Evolutionary conservation across 2,329 filamentous ascomycete species (phyloP).

Genomic region (Talaromyces sp.): DNA sequence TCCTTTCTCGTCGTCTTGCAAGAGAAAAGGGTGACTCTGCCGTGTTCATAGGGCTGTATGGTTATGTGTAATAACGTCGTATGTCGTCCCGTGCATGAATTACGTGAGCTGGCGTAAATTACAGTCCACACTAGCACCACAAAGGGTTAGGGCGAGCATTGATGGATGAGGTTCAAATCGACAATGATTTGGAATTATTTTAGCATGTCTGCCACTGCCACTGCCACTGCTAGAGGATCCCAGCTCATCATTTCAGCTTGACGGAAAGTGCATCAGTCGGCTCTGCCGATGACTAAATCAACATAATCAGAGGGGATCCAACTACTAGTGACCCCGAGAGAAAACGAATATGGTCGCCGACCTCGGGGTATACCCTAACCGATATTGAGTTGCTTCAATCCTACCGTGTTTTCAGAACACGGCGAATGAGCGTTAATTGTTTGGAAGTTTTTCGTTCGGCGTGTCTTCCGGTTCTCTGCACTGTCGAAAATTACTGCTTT

Average conservation of each 20-base stretch:
- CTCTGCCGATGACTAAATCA: not conserved
- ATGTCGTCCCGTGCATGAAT: not conserved
- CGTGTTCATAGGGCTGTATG: not conserved
- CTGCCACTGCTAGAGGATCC: not conserved
- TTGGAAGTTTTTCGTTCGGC: not conserved
- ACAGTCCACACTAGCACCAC: not conserved
- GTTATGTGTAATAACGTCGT: not conserved
- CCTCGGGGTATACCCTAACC: not conserved
- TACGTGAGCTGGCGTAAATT: not conserved
- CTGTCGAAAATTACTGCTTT: not conserved
- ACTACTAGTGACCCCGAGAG: not conserved
- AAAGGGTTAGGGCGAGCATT: not conserved
- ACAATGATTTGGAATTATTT: conserved; percentile 6
- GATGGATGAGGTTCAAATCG: not conserved
- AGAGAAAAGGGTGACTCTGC: not conserved
- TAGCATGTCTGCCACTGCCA: not conserved
- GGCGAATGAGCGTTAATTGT: not conserved
- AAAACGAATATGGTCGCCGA: conserved; percentile 7
- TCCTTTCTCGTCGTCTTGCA: not conserved
- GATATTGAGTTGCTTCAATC: not conserved
- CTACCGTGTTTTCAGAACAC: not conserved
- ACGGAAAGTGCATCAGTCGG: not conserved
- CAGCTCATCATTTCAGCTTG: not conserved
- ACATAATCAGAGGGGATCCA: no score
- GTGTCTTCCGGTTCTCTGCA: not conserved